These are phyloP conservation scores for Sporothrix humicola DNA, from an alignment of 2,329 filamentous ascomycete genomes.

Conservation along the genomic window DNA sequence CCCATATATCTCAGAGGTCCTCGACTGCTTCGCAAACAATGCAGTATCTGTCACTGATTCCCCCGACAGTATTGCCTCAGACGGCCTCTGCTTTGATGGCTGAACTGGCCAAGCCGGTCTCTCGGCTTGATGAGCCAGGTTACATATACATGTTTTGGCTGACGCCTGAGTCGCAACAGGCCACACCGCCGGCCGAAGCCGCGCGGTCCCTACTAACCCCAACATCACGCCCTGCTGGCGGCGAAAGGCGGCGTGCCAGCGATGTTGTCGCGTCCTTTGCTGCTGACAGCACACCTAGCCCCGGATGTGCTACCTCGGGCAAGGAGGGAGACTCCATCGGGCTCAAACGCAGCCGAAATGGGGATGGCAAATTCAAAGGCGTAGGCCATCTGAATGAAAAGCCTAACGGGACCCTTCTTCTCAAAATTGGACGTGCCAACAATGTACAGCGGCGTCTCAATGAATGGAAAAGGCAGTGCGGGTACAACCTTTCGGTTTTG, in stretches of 20 bases:
- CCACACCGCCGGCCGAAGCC: conserved; percentile 62
- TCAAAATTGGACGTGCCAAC: conserved; percentile 70
- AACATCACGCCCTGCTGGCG: conserved; percentile 46
- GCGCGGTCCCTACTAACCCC: conserved; percentile 65
- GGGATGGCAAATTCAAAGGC: not conserved
- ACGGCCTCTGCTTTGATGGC: conserved; percentile 73
- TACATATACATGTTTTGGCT: conserved; percentile 99
- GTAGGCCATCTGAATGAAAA: conserved; percentile 2
- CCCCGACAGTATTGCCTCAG: conserved; percentile 67
- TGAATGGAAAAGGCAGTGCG: conserved; percentile 93
- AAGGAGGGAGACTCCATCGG: too few relatives aligned
- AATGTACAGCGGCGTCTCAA: conserved; percentile 92
- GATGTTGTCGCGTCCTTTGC: conserved; percentile 62
- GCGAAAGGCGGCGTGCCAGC: conserved; percentile 55
- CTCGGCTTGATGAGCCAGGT: conserved; percentile 75
- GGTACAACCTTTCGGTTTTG: conserved; percentile 83
- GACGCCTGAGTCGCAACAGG: conserved; percentile 66
- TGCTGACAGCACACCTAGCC: conserved; percentile 38
- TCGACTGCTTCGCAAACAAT: conserved; percentile 47
- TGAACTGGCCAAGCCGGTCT: conserved; percentile 78
- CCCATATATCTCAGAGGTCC: conserved; percentile 39
- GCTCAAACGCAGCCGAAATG: not conserved
- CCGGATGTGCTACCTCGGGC: not conserved
- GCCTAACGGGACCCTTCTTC: conserved; percentile 46
- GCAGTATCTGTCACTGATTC: conserved; percentile 71